Evolutionary conservation across 2,329 filamentous ascomycete genomes (phyloP).

Genomic region (Neofusicoccum ribis): DNA sequence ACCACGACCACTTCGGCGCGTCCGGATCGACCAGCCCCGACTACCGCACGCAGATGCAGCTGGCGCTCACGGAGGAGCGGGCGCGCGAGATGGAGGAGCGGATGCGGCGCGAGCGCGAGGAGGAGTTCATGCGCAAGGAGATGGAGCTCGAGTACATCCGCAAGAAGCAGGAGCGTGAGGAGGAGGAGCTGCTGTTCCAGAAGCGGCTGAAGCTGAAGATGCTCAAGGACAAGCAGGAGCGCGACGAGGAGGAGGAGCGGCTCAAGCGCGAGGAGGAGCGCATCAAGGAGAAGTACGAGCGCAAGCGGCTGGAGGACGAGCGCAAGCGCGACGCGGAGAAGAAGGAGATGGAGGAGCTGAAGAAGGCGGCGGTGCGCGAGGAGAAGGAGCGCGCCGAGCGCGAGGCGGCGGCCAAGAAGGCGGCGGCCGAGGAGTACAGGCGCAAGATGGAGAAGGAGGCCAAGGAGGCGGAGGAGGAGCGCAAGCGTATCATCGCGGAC

Average conservation of each 20-base stretch:
- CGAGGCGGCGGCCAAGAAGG: conserved; percentile 36
- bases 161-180: conserved; percentile 20
- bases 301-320: conserved; percentile 29
- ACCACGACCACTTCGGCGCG: conserved; percentile 20
- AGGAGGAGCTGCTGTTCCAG: conserved; percentile 39
- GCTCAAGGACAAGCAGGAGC: conserved; percentile 31
- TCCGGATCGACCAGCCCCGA: conserved; percentile 23
- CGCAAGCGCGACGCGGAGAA: conserved; percentile 24
- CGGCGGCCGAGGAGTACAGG: conserved; percentile 38
- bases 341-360: conserved; percentile 31
- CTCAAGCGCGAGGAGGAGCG: conserved; percentile 27
- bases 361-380: conserved; percentile 32
- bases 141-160: conserved; percentile 21
- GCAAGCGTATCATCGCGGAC: conserved; percentile 29
- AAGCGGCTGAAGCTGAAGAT: conserved; percentile 37
- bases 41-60: conserved; percentile 22
- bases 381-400: conserved; percentile 29
- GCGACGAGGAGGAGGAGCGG: conserved; percentile 26
- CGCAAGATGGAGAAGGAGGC: conserved; percentile 34
- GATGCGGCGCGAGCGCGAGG: conserved; percentile 30
- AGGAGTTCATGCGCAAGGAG: conserved; percentile 25
- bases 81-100: conserved; percentile 21
- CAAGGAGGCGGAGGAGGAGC: conserved; percentile 27
- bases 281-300: conserved; percentile 34
- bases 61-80: conserved; percentile 8